A percentile compares a stretch with the other conserved stretches of the same genome.
Evolutionary conservation across 2,329 filamentous ascomycete genomes (phyloP).

Genomic region (Arthrobotrys megalospora): DNA sequence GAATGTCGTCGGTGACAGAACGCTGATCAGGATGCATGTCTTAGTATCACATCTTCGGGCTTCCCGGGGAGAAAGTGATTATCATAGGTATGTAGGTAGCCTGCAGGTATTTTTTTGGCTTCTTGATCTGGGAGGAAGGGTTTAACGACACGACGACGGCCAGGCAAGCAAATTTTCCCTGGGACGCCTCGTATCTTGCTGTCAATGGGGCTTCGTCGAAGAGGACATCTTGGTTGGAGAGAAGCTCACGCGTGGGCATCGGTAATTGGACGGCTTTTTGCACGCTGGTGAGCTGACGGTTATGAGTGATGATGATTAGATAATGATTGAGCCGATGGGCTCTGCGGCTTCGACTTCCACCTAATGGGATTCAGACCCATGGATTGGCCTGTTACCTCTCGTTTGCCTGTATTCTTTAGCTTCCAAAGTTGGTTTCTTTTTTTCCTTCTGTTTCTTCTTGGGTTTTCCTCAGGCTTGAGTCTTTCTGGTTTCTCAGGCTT

Average conservation of each 20-base stretch:
- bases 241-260: conserved; percentile 43
- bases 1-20: not conserved
- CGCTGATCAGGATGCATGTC: conserved; percentile 44
- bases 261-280: conserved; percentile 39
- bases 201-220: conserved; percentile 9
- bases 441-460: conserved; percentile 14
- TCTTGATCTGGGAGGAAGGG: not conserved
- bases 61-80: not conserved
- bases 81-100: too few relatives aligned
- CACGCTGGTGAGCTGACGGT: not conserved
- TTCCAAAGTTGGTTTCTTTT: conserved; percentile 28
- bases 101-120: not conserved
- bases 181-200: conserved; percentile 6
- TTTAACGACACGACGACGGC: not conserved
- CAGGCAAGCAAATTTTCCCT: not conserved
- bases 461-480: conserved; percentile 6
- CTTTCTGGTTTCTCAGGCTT: conserved; percentile 1
- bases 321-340: conserved; percentile 23
- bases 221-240: conserved; percentile 3
- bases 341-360: conserved; percentile 41
- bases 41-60: conserved; percentile 32
- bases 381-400: conserved; percentile 10
- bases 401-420: conserved; percentile 16
- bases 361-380: conserved; percentile 26
- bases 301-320: conserved; percentile 31